A percentile compares a stretch with the other conserved stretches of the same genome.
These are phyloP conservation scores for Cystobasidium slooffiae DNA, from an alignment of 1,284 basidiomycete species.

Conservation along the genomic window DNA sequence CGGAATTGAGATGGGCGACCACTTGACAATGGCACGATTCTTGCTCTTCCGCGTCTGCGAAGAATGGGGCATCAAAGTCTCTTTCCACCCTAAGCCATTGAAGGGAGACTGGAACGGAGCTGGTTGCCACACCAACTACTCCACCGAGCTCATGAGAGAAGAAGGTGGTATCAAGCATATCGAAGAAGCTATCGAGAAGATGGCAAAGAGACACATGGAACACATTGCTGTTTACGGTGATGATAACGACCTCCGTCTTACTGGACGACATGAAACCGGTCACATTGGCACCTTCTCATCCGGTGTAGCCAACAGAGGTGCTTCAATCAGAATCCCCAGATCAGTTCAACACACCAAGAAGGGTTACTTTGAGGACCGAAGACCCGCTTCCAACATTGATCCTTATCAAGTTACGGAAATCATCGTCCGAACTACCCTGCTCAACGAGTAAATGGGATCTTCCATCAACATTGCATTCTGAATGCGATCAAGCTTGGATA, in stretches of 20 bases:
- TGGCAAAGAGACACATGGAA: constrained; percentile 58
- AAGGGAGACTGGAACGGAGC: constrained; percentile 99
- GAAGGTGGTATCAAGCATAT: constrained; percentile 92
- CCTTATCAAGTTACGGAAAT: constrained; percentile 71
- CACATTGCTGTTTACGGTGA: constrained; percentile 95
- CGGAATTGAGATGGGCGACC: constrained; percentile 98
- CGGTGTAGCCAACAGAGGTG: constrained; percentile 96
- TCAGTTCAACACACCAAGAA: constrained; percentile 55
- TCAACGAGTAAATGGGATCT: constrained; percentile 35
- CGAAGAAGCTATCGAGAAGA: constrained; percentile 80
- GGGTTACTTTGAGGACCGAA: constrained; percentile 90
- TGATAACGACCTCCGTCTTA: constrained; percentile 91
- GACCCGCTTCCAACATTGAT: constrained; percentile 98
- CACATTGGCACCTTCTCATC: constrained; percentile 91
- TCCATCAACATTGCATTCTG: no score
- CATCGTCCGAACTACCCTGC: constrained; percentile 84
- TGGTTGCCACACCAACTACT: constrained; percentile 83
- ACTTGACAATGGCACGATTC: constrained; percentile 95
- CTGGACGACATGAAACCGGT: constrained; percentile 94
- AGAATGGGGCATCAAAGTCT: constrained; percentile 85
- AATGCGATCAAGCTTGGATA: no score
- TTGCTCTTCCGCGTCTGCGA: constrained; percentile 45
- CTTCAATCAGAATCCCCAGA: constrained; percentile 72
- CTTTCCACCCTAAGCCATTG: constrained; percentile 99
- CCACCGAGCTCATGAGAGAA: constrained; percentile 88